Base-by-base conservation (phyloP, 345 rosid species). In the Excoecaria agallocha region DNA sequence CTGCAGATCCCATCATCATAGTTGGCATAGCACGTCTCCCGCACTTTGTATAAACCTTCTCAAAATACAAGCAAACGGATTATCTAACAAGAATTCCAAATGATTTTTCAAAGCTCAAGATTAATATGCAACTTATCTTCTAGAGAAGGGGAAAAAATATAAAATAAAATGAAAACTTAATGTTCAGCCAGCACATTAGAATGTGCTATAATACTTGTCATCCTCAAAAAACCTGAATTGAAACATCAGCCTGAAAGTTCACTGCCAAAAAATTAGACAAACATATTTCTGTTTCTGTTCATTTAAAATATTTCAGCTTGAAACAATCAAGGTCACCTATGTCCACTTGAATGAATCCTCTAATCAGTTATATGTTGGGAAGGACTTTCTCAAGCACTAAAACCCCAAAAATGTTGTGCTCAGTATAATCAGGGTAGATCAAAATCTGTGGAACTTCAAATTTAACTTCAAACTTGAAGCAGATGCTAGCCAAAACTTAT, bases 21-120 rank as follows among this genome's bases (percentile, higher is more conserved):
- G 94, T 79, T 15, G 99, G 99, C 94, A 96, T 84, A 51, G 90
- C 91, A 30, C 98, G 98, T 78, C 99, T 88, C 68, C 99, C 99
- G 51, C 90, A 91, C 83, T 90, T 93, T 6, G 99, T 90, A 83
- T 93, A 96, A 74, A 95, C 86, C 98, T 94, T 82, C 62, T 41
- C 80, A 75, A 57, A 79, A 71, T 37, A 74, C 6, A 57, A 74
- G 65, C 19, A 66, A 54, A 68, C 68, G 17, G n/a, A 38, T 37
- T 20, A 74, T 11, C n/a, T 20, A 19, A 45, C 12, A 68, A 60
- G 38, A 63, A 54, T 24, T 48, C 51, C 17, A 25, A 61, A 61
- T 45, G 20, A 58, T 38, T 48, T n/a, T 51, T 13, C 4, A 37
- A 60, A 76, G n/a, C 58, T 48, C 54, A 55, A 41, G 19, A 30